Base-by-base conservation (phyloP, 805 yeast species). In the Yamadazyma ubonensis region DNA sequence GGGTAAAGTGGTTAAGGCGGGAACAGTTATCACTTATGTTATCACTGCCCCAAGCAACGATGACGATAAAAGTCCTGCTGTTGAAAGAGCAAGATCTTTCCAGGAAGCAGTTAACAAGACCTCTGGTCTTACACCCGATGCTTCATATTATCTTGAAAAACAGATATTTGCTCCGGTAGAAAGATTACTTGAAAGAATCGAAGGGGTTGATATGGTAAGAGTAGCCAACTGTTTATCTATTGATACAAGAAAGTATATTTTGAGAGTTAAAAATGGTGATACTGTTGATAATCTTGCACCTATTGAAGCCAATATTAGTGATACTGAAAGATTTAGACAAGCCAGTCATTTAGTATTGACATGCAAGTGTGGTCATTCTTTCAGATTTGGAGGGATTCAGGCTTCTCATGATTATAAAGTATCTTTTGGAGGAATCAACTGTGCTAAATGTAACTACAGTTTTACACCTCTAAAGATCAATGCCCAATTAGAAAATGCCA, bases 101-200 rank as follows among this genome's bases (percentile, higher is more conserved):
- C 81, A 77, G 49, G 97, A 91, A 52, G 75, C 89, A 6, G 59
- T 83, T 56, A 57, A 63, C 23, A 77, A 75, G 39, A 61, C 67
- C 27, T 67, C 71, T 6, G 63, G 64, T 3, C 73, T 82, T 44
- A 67, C 61, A 44, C 88, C 93, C 1, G 99, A 93, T 61, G 74
- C 86, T 1, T 72, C 69, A 28, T 90, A 76, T 56, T 93, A 93
- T 58, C 67, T 91, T 50, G 93, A 83, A 49, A 86, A 88, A 58
- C 99, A 93, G 63, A 76, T 93, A 7, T 79, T 85, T 53, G 89
- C 95, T 2, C 97, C 97, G 3, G 81, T 93, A 7, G 95, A 87
- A 57, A 79, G 99, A 63, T 70, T 93, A 38, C 68, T 91, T 29
- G 95, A 83, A 49, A 77, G 83, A 45, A 81, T 93, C 39, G 95